A percentile compares a stretch with the other conserved stretches of the same genome.
These are phyloP conservation scores for Ilyonectria robusta DNA, from an alignment of 2,329 filamentous ascomycete genomes.

Conservation along the genomic window DNA sequence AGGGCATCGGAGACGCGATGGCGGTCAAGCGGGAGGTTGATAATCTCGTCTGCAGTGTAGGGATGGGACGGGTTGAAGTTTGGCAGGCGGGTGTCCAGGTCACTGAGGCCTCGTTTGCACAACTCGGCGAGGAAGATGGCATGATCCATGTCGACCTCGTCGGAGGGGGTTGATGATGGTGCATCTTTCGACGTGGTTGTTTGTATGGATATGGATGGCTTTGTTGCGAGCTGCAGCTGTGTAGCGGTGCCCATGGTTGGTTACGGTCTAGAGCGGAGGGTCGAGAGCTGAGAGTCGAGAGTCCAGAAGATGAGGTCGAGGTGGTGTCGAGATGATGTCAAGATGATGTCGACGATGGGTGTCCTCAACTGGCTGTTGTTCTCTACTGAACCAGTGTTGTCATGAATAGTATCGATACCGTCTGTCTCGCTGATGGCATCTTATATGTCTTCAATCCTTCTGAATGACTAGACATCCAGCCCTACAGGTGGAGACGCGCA, in stretches of 20 bases:
- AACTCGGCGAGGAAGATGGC: constrained; percentile 48
- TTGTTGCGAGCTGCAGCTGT: constrained; percentile 44
- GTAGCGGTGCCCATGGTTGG: constrained; percentile 52
- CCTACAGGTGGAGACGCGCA: constrained; percentile 37
- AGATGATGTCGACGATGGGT: neutral
- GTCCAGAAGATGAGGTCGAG: too few species aligned
- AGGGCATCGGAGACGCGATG: constrained; percentile 50
- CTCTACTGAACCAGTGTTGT: neutral
- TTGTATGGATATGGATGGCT: constrained; percentile 38
- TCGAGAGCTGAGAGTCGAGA: too few species aligned
- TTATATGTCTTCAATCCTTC: neutral
- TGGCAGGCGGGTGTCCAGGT: constrained; percentile 45
- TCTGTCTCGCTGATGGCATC: neutral
- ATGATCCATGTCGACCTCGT: constrained; percentile 44
- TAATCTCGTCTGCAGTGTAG: constrained; percentile 54
- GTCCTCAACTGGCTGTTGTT: neutral
- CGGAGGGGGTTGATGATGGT: constrained; percentile 10
- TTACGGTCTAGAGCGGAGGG: neutral
- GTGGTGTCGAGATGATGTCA: too few species aligned
- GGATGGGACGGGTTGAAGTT: constrained; percentile 48
- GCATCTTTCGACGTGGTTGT: constrained; percentile 4
- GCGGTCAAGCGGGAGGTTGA: constrained; percentile 50
- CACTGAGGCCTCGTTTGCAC: constrained; percentile 48
- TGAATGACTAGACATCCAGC: constrained; percentile 26
- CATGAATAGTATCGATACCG: neutral